Conservation (phyloP, 805 yeast genomes). For the Yarrowia sp. region DNA sequence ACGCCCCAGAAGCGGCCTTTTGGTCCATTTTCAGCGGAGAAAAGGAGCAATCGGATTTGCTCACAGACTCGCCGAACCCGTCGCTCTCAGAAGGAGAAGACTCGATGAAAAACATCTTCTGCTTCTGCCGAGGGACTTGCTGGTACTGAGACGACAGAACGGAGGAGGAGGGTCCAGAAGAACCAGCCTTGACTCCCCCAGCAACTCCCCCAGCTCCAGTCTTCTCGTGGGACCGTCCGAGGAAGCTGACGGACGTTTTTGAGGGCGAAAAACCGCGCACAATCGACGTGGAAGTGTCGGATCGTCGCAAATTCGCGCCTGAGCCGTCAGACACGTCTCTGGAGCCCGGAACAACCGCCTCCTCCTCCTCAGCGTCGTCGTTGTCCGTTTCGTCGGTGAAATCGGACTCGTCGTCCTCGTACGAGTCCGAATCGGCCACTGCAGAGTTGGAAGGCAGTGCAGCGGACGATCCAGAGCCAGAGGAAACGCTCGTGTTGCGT, state of each 20-base stretch:
- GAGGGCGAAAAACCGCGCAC: constrained; percentile 53
- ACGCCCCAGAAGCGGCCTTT: too few species aligned
- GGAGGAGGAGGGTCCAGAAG: too few species aligned
- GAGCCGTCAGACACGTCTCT: neutral
- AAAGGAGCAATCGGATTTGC: constrained; percentile 24
- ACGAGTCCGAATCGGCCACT: constrained; percentile 25
- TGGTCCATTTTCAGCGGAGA: constrained; percentile 15
- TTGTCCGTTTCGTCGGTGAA: constrained; percentile 32
- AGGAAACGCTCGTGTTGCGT: constrained; percentile 20
- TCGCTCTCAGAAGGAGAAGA: constrained; percentile 52
- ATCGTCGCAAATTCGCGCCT: constrained; percentile 39
- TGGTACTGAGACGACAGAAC: neutral
- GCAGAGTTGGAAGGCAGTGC: neutral
- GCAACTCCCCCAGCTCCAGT: neutral
- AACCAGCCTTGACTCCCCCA: too few species aligned
- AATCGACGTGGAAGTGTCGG: constrained; percentile 49
- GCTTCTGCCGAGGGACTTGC: constrained; percentile 43
- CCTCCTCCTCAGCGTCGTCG: constrained; percentile 19
- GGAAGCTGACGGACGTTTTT: constrained; percentile 48
- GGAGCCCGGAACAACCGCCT: neutral
- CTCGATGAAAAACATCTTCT: constrained; percentile 53
- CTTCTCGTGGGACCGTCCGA: constrained; percentile 2
- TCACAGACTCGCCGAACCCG: constrained; percentile 42
- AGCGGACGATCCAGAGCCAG: constrained; percentile 15
- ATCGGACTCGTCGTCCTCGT: constrained; percentile 29